Conservation (phyloP, 805 yeast genomes). For the Hanseniaspora meyeri region DNA sequence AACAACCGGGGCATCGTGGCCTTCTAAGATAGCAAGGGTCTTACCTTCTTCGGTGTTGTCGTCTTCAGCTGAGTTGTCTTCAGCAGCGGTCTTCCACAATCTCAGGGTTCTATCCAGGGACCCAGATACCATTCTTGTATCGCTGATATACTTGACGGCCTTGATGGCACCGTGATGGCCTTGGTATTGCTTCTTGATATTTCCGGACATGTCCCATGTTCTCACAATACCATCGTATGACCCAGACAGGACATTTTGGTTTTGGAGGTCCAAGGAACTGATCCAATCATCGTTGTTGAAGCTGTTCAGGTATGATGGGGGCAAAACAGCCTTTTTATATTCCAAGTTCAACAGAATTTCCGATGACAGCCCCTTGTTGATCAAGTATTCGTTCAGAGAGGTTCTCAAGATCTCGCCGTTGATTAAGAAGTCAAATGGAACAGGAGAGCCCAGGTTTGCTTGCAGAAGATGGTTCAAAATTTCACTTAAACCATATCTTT, state of each 20-base stretch:
- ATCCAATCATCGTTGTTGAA: conserved; percentile 94
- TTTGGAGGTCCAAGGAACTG: conserved; percentile 45
- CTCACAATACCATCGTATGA: conserved; percentile 92
- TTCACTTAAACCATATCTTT: conserved; percentile 86
- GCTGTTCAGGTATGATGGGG: conserved; percentile 84
- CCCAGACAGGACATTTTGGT: conserved; percentile 57
- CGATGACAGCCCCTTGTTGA: conserved; percentile 61
- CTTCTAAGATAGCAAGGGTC: conserved; percentile 75
- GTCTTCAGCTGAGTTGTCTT: conserved; percentile 30
- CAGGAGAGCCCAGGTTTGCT: conserved; percentile 29
- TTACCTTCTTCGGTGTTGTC: conserved; percentile 50
- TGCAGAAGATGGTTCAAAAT: conserved; percentile 79
- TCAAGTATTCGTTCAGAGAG: conserved; percentile 67
- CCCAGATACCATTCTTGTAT: conserved; percentile 64
- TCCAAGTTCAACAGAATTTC: conserved; percentile 74
- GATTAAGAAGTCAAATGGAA: conserved; percentile 86
- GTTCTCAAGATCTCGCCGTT: conserved; percentile 72
- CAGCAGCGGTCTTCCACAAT: conserved; percentile 64
- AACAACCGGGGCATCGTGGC: conserved; percentile 81
- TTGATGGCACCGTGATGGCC: conserved; percentile 87
- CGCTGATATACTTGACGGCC: conserved; percentile 66
- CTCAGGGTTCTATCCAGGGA: conserved; percentile 84
- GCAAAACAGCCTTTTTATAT: conserved; percentile 82
- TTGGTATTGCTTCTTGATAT: conserved; percentile 61
- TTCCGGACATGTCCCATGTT: conserved; percentile 72